These are phyloP conservation scores for Apophysomyces elegans DNA, from an alignment of 371 early-diverging fungal species.

Conservation along the genomic window DNA sequence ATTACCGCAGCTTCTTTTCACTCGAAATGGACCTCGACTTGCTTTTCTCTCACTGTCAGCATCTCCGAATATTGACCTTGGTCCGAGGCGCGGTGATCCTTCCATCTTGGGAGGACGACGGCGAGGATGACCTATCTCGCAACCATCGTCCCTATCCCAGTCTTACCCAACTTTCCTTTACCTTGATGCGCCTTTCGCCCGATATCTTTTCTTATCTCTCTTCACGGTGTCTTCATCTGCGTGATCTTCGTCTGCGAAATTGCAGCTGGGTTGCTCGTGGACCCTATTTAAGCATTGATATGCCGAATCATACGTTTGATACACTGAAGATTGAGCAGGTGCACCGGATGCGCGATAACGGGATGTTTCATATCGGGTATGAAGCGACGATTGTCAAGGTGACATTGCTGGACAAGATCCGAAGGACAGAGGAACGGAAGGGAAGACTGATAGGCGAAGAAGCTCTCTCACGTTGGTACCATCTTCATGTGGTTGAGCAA, in stretches of 20 bases:
- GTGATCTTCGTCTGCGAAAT: background rate
- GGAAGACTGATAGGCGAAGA: background rate
- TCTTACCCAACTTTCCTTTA: background rate
- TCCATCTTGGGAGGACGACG: no score
- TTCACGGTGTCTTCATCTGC: background rate
- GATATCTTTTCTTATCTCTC: background rate
- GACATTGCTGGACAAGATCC: conserved; percentile 3
- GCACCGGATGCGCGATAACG: background rate
- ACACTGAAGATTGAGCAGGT: background rate
- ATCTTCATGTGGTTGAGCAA: background rate
- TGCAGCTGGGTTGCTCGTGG: background rate
- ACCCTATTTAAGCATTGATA: background rate
- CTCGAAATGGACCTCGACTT: background rate
- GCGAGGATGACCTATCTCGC: no score
- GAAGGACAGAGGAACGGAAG: background rate
- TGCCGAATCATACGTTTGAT: background rate
- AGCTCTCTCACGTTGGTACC: background rate
- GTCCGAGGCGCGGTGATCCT: background rate
- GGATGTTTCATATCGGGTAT: background rate
- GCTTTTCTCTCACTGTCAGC: background rate
- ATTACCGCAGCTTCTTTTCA: background rate
- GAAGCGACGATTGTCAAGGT: background rate
- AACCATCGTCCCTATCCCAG: background rate
- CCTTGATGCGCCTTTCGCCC: background rate
- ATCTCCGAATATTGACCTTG: background rate